These are phyloP conservation scores for Juglanconis juglandina DNA, from an alignment of 2,329 filamentous ascomycete genomes.

Conservation along the genomic window DNA sequence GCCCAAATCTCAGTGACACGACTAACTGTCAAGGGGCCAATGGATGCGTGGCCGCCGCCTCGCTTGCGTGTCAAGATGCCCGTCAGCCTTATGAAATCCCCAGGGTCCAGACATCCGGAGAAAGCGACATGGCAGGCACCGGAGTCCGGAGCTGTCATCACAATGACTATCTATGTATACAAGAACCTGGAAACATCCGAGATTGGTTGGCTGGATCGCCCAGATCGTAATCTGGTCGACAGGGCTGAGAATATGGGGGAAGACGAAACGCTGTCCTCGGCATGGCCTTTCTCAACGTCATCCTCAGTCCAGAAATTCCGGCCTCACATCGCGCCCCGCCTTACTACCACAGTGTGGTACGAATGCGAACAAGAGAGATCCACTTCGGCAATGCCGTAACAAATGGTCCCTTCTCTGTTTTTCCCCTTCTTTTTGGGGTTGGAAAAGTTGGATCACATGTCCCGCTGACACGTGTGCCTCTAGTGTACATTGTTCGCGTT, in stretches of 20 bases:
- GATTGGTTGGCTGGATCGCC: neutral
- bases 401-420: neutral
- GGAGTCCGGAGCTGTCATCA: conserved; percentile 2
- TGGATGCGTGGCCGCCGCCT: neutral
- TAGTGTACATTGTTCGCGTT: neutral
- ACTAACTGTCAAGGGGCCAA: neutral
- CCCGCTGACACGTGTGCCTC: neutral
- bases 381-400: neutral
- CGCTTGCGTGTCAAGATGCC: neutral
- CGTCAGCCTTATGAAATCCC: neutral
- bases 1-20: neutral
- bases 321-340: neutral
- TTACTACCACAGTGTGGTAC: neutral
- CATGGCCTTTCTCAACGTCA: neutral
- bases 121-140: neutral
- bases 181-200: neutral
- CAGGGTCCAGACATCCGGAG: neutral
- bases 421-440: neutral
- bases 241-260: neutral
- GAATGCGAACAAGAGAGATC: neutral
- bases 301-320: neutral
- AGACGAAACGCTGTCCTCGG: neutral
- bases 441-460: neutral
- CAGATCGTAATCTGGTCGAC: conserved; percentile 6
- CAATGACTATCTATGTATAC: neutral